phyloP scores from a whole-genome alignment of 2,329 filamentous ascomycete genomes.

The Cytospora schulzeri region DNA sequence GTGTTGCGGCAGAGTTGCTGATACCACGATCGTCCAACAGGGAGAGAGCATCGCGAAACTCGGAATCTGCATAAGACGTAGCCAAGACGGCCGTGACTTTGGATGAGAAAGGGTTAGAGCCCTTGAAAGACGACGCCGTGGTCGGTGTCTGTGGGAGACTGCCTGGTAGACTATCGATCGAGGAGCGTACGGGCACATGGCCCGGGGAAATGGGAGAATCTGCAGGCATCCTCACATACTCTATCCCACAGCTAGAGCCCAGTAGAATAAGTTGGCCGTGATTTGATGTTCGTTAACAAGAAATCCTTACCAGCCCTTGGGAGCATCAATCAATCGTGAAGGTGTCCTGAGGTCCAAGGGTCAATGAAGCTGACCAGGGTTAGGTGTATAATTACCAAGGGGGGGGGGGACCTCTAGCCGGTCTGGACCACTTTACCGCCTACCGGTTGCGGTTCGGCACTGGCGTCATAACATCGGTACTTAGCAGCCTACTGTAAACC shows the following conservation, averaged over 20 bases:
- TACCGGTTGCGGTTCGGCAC: constrained; percentile 2
- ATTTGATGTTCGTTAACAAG: neutral
- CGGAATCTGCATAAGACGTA: constrained; percentile 87
- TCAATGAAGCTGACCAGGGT: neutral
- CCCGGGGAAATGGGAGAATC: constrained; percentile 22
- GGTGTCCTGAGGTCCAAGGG: neutral
- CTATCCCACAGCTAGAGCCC: neutral
- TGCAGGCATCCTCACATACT: constrained; percentile 24
- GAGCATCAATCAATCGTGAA: neutral
- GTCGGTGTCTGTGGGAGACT: constrained; percentile 38
- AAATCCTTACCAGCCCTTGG: neutral
- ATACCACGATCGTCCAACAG: constrained; percentile 74
- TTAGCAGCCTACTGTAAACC: neutral
- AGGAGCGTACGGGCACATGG: constrained; percentile 29
- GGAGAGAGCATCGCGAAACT: constrained; percentile 82
- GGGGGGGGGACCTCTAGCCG: neutral
- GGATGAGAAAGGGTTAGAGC: constrained; percentile 70
- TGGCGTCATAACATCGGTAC: constrained; percentile 20
- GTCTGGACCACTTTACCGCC: constrained; percentile 7
- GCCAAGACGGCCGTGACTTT: constrained; percentile 86
- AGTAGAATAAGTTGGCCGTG: neutral
- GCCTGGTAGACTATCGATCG: constrained; percentile 18
- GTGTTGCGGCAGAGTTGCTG: constrained; percentile 74
- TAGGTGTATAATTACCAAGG: neutral
- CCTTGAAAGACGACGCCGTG: constrained; percentile 40